Percentiles rank a stretch among this genome's conserved stretches.
phyloP scores from a whole-genome alignment of 176 grass and related monocot species.

The Ampelocalamus luodianensis region DNA sequence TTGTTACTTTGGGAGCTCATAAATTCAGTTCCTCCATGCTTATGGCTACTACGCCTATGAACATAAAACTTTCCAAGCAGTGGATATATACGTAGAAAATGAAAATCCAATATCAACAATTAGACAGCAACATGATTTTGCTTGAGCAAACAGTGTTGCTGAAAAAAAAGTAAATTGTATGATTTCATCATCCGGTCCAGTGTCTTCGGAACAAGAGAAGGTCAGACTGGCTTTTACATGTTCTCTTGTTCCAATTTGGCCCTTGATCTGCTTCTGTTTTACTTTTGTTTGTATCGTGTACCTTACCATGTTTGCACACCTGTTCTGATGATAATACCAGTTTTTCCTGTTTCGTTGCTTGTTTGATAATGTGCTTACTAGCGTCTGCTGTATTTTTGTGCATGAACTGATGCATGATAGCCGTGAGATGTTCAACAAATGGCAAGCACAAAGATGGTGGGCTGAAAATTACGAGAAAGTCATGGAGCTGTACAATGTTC shows the following conservation, averaged over 20 bases:
- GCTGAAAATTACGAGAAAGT: constrained; percentile 88
- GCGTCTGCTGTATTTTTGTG: constrained; percentile 5
- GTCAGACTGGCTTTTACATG: background rate
- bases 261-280: constrained; percentile 7
- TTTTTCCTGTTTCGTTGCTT: background rate
- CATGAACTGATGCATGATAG: constrained; percentile 50
- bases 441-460: constrained; percentile 94
- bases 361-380: constrained; percentile 12
- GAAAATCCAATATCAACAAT: background rate
- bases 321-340: background rate
- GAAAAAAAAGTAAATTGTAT: background rate
- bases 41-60: background rate
- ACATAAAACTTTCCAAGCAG: background rate
- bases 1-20: background rate
- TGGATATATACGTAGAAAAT: background rate
- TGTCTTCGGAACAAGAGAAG: background rate
- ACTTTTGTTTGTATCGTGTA: background rate
- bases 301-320: background rate
- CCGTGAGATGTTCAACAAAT: constrained; percentile 83
- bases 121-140: background rate
- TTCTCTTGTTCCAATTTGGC: constrained; percentile 2
- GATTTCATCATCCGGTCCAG: background rate
- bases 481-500: constrained; percentile 90
- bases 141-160: background rate
- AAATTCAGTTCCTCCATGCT: background rate